Conservation (phyloP, 352 stramenopile genomes). For the Pythium brassicae region DNA sequence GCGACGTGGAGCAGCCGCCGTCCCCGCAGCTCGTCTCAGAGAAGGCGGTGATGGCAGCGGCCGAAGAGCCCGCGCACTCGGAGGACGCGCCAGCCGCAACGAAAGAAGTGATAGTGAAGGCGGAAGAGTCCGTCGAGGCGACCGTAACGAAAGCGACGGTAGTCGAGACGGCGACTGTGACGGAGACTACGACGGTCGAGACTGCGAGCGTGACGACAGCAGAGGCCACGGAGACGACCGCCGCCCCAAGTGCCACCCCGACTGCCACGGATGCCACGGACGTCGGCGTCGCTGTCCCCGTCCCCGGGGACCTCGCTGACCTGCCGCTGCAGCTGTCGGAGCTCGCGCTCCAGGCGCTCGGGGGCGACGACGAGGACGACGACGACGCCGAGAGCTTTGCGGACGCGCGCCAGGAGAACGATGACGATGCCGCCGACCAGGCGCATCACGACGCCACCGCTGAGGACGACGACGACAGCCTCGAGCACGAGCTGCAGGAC, state of each 20-base stretch:
- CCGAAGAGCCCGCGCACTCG: no score
- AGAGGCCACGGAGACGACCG: neutral
- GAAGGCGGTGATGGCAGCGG: no score
- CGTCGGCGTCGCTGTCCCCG: no score
- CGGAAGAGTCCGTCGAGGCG: neutral
- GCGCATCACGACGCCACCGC: conserved; percentile 23
- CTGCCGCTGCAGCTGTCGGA: conserved; percentile 7
- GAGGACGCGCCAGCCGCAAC: no score
- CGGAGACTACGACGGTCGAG: neutral
- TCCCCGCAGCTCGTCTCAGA: no score
- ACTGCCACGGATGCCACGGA: neutral
- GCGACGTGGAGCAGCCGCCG: no score
- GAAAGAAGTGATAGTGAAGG: no score
- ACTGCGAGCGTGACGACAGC: neutral
- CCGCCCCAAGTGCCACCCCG: neutral
- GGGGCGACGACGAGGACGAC: neutral
- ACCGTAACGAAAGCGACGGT: conserved; percentile 1
- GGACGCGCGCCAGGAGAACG: conserved; percentile 19
- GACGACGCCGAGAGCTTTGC: conserved; percentile 3
- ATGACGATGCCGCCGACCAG: conserved; percentile 22
- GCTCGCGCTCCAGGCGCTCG: neutral
- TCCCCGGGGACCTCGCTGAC: neutral
- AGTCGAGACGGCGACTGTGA: neutral
- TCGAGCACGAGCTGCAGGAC: conserved; percentile 23
- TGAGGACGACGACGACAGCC: conserved; percentile 19